Evolutionary conservation across 2,329 filamentous ascomycete species (phyloP).

Genomic region (Xylogone sp.): DNA sequence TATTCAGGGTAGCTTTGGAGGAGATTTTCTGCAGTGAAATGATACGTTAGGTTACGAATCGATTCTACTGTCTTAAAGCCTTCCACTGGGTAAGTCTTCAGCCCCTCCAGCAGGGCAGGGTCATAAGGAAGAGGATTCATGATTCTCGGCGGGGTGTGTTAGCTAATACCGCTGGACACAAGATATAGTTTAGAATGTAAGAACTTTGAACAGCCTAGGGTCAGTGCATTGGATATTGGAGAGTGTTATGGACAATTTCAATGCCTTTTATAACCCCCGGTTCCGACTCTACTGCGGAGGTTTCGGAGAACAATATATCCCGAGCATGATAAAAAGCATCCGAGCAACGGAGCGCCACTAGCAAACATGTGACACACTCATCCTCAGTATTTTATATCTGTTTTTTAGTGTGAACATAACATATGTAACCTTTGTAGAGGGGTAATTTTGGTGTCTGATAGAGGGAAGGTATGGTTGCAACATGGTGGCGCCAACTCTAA

Average conservation of each 20-base stretch:
- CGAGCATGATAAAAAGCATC: not conserved
- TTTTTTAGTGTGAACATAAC: not conserved
- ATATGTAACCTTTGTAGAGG: not conserved
- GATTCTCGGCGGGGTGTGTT: not conserved
- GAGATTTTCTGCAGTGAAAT: not conserved
- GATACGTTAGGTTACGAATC: not conserved
- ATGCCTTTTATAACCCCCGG: not conserved
- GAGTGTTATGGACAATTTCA: not conserved
- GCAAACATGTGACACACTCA: not conserved
- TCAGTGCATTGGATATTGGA: not conserved
- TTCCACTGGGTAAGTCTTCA: not conserved
- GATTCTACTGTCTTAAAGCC: not conserved
- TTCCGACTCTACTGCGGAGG: not conserved
- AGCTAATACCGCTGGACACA: not conserved
- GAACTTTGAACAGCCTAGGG: not conserved
- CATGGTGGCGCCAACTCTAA: too few relatives aligned
- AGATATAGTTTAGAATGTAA: not conserved
- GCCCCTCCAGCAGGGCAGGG: not conserved
- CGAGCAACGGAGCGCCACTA: not conserved
- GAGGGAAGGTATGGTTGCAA: not conserved
- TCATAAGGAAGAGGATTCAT: not conserved
- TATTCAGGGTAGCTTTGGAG: not conserved
- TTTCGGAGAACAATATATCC: not conserved
- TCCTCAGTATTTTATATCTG: not conserved
- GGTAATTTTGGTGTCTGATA: not conserved